Conservation (phyloP, 2,329 filamentous ascomycete genomes). For the Microdochium paspali region DNA sequence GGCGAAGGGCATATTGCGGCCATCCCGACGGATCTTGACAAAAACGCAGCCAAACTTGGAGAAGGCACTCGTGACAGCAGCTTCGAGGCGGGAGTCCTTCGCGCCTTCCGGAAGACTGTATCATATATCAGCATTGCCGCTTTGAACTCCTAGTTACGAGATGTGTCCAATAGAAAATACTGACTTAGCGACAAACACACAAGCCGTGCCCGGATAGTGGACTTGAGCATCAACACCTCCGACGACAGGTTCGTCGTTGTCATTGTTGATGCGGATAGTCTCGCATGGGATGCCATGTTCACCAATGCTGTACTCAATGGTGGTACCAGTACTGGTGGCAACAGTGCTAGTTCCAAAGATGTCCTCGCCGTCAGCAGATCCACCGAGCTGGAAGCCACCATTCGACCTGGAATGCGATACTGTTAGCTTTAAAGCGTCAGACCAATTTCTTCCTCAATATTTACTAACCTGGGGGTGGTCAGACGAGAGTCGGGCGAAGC, state of each 20-base stretch:
- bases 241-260: background rate
- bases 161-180: constrained; percentile 14
- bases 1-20: constrained; percentile 49
- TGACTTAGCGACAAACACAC: constrained; percentile 60
- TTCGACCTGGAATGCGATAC: background rate
- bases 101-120: constrained; percentile 39
- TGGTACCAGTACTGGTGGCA: background rate
- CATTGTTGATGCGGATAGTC: background rate
- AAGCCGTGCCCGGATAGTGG: constrained; percentile 43
- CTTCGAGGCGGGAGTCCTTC: constrained; percentile 40
- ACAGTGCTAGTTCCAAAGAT: background rate
- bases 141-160: background rate
- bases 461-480: background rate
- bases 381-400: background rate
- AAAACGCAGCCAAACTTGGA: constrained; percentile 44
- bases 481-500: background rate
- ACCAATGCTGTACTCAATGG: too few relatives aligned
- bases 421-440: background rate
- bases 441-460: too few relatives aligned
- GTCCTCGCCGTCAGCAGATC: background rate
- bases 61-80: constrained; percentile 43
- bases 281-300: background rate
- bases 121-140: constrained; percentile 5
- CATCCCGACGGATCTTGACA: constrained; percentile 54
- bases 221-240: constrained; percentile 38